A percentile compares a stretch with the other conserved stretches of the same genome.
phyloP scores from a whole-genome alignment of 176 grass and related monocot species.

The Tuctoria greenei region DNA sequence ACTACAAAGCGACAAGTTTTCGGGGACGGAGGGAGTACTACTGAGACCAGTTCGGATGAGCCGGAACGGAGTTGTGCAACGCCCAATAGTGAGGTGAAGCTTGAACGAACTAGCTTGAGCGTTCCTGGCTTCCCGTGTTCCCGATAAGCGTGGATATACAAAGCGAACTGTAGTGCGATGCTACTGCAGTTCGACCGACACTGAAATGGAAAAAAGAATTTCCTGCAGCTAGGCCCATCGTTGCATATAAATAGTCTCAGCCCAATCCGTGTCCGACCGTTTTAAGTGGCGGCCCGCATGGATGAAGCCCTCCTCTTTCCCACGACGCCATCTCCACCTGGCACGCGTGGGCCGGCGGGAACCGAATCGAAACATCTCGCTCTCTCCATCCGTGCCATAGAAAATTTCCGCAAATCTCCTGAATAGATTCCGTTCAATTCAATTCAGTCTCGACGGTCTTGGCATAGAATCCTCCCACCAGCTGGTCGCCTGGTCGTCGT shows the following conservation, averaged over 20 bases:
- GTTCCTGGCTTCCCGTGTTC: background rate
- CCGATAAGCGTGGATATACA: background rate
- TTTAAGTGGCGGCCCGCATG: background rate
- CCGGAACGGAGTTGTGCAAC: background rate
- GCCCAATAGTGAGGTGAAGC: too few relatives aligned
- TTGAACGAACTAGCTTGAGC: background rate
- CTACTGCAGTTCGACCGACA: too few relatives aligned
- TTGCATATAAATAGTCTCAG: background rate
- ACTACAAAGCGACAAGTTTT: too few relatives aligned
- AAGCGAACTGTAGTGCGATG: background rate
- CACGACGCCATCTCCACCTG: background rate
- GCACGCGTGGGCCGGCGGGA: background rate
- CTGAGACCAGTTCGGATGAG: background rate
- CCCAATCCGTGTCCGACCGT: background rate
- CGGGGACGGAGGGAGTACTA: too few relatives aligned
- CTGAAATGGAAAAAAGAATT: too few relatives aligned
- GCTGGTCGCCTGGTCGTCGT: too few relatives aligned
- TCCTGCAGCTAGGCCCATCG: background rate
- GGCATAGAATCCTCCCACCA: background rate
- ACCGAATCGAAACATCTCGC: background rate
- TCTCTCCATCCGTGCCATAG: background rate
- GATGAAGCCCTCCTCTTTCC: background rate
- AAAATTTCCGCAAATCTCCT: slow-evolving; percentile 22
- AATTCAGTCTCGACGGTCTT: background rate
- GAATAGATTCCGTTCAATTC: background rate